Evolutionary conservation across 2,329 filamentous ascomycete genomes (phyloP).

Genomic region (Pseudocercospora vitis): DNA sequence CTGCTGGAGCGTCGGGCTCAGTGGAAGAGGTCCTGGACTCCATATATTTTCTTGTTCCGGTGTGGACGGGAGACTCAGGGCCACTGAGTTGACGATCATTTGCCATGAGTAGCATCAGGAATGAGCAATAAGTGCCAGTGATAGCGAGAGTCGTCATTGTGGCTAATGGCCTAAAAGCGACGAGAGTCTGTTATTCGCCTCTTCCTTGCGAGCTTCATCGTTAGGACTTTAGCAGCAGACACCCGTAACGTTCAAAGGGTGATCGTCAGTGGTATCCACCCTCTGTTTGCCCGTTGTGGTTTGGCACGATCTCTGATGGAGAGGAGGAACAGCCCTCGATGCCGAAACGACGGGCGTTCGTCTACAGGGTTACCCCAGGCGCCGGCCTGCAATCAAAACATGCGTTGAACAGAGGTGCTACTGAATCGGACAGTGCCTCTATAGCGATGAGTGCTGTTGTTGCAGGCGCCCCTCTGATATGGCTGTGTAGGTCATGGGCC

Average conservation of each 20-base stretch:
- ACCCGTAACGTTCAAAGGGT: neutral
- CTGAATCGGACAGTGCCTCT: no score
- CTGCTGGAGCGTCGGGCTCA: neutral
- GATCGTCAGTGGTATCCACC: neutral
- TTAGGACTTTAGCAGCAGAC: neutral
- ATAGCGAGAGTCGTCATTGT: neutral
- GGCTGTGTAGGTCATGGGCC: no score
- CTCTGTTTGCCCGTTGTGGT: neutral
- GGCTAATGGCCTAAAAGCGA: neutral
- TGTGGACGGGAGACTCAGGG: neutral
- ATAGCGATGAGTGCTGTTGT: no score
- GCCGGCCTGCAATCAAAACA: neutral
- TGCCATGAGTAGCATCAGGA: neutral
- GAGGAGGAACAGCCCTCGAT: neutral
- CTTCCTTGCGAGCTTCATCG: neutral
- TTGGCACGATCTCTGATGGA: neutral
- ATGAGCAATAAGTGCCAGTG: neutral
- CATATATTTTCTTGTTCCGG: neutral
- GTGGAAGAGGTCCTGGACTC: neutral
- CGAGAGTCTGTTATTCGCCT: neutral
- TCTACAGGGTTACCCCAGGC: neutral
- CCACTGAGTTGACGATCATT: neutral
- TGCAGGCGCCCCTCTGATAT: no score
- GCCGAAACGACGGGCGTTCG: neutral
- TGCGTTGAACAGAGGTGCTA: no score